Percentiles rank a stretch among this genome's conserved stretches.
These are phyloP conservation scores for Massospora cicadina DNA, from an alignment of 371 early-diverging fungal species.

Conservation along the genomic window DNA sequence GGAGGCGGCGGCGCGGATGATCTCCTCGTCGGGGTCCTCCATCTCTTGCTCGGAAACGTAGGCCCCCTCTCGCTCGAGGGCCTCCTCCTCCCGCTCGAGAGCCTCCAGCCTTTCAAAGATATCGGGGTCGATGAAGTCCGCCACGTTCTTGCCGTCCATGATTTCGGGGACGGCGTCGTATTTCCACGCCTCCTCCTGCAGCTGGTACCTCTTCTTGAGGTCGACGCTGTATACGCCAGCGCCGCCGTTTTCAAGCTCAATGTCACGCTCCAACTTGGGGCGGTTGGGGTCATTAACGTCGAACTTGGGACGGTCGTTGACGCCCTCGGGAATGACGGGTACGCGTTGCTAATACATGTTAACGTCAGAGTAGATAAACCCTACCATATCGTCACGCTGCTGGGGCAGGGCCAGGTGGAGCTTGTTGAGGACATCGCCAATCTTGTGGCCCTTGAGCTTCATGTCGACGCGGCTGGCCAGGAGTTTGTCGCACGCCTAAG, in stretches of 20 bases:
- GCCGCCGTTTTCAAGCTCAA: slow-evolving; percentile 82
- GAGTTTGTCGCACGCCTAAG: slow-evolving; percentile 77
- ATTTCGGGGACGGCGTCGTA: slow-evolving; percentile 99
- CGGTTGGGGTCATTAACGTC: slow-evolving; percentile 70
- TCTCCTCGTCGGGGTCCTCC: slow-evolving; percentile 51
- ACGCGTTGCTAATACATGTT: slow-evolving; percentile 36
- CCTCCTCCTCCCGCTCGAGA: slow-evolving; percentile 94
- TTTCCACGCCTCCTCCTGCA: slow-evolving; percentile 85
- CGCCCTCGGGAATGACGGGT: slow-evolving; percentile 68
- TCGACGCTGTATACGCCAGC: slow-evolving; percentile 92
- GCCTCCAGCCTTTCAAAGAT: slow-evolving; percentile 90
- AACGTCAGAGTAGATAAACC: slow-evolving; percentile 3
- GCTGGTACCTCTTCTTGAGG: slow-evolving; percentile 73
- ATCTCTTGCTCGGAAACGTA: slow-evolving; percentile 73
- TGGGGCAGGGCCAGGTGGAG: slow-evolving; percentile 82
- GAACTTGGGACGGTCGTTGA: slow-evolving; percentile 43
- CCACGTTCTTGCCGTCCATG: slow-evolving; percentile 98
- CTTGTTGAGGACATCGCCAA: slow-evolving; percentile 83
- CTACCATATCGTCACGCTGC: slow-evolving; percentile 58
- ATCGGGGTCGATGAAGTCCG: slow-evolving; percentile 97
- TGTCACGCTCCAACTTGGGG: slow-evolving; percentile 65
- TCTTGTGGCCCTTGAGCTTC: slow-evolving; percentile 84
- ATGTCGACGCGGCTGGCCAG: slow-evolving; percentile 83
- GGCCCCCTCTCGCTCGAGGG: slow-evolving; percentile 76
- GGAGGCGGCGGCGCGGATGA: slow-evolving; percentile 52